Conservation (phyloP, 768 basidiomycete species). For the Hericium alpestre region DNA sequence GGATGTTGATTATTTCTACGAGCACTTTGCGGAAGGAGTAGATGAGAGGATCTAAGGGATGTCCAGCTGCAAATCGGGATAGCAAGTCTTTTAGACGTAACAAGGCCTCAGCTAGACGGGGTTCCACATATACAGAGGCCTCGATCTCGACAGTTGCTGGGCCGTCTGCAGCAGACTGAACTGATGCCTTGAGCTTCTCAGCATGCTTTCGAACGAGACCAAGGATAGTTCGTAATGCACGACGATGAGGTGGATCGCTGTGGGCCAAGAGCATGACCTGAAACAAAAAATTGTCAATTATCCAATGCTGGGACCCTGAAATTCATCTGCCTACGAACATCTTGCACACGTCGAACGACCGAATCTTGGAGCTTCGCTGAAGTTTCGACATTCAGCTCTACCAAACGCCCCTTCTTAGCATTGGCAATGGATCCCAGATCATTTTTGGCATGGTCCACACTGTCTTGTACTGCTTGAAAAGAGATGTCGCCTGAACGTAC, state of each 20-base stretch:
- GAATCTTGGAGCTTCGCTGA: not conserved
- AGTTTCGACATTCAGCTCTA: not conserved
- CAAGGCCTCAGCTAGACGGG: slow-evolving; percentile 1
- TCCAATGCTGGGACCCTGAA: no score
- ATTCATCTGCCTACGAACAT: not conserved
- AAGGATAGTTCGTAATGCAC: slow-evolving; percentile 4
- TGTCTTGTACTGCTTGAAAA: not conserved
- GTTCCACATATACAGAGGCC: slow-evolving; percentile 1
- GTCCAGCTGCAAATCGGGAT: slow-evolving; percentile 7
- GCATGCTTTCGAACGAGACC: slow-evolving; percentile 4
- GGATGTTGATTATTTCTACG: not conserved
- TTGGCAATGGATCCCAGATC: not conserved
- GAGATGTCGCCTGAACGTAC: not conserved
- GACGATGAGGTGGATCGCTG: not conserved
- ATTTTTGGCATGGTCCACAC: not conserved
- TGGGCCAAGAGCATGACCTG: not conserved
- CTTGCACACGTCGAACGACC: not conserved
- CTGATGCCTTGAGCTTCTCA: not conserved
- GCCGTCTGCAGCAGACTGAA: not conserved
- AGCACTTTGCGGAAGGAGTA: not conserved
- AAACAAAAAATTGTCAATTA: no score
- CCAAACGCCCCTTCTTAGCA: not conserved
- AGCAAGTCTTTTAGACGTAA: slow-evolving; percentile 4
- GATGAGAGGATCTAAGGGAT: slow-evolving; percentile 5
- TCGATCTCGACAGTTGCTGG: not conserved